phyloP scores from a whole-genome alignment of 176 grass and related monocot species.

The Avena atlantica region DNA sequence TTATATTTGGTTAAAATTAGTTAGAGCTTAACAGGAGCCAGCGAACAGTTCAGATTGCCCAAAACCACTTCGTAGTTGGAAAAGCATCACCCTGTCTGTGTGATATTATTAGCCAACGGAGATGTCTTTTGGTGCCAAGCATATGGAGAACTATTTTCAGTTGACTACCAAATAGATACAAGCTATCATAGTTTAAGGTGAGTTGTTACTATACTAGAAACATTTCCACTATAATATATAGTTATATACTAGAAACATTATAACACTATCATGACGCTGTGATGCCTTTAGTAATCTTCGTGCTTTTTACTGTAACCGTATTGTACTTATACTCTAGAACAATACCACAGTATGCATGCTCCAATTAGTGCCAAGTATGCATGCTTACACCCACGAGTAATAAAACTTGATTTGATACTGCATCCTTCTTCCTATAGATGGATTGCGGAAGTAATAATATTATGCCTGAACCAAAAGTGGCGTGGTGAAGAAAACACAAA shows the following conservation, averaged over 20 bases:
- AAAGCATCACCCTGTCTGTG: slow-evolving; percentile 23
- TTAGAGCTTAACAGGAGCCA: slow-evolving; percentile 17
- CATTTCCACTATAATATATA: not conserved
- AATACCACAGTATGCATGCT: not conserved
- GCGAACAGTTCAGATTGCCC: not conserved
- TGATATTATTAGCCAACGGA: not conserved
- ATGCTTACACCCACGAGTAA: not conserved
- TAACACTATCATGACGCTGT: not conserved
- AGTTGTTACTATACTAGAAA: not conserved
- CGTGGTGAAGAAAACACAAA: slow-evolving; percentile 43
- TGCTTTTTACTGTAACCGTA: not conserved
- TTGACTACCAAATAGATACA: slow-evolving; percentile 30
- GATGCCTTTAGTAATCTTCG: not conserved
- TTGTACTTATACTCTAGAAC: slow-evolving; percentile 10
- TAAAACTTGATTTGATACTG: not conserved
- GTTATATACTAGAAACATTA: not conserved
- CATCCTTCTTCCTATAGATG: slow-evolving; percentile 15
- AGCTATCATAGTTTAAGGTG: not conserved
- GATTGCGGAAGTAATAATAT: not conserved
- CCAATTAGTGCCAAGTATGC: not conserved
- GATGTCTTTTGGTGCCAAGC: not conserved
- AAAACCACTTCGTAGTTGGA: slow-evolving; percentile 4
- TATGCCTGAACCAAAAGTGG: not conserved
- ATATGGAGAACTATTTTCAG: slow-evolving; percentile 12
- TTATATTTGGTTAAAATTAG: slow-evolving; percentile 35